Conservation (phyloP, 768 basidiomycete species). For the Macrolepiota fuliginosa region DNA sequence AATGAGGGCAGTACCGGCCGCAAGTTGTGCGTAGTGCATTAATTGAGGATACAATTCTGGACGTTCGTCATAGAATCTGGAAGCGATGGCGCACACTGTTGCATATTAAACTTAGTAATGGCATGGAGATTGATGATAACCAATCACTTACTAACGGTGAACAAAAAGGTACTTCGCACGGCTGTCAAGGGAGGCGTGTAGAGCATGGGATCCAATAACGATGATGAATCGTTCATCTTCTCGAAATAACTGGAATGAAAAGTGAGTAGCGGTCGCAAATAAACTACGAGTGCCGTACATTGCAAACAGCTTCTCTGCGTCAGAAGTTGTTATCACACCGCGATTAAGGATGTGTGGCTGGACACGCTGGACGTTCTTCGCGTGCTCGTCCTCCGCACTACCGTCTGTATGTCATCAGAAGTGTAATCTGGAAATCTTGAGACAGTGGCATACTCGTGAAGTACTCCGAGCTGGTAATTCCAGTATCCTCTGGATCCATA, state of each 20-base stretch:
- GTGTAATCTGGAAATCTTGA: background rate
- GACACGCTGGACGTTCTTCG: conserved; percentile 41
- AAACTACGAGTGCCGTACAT: conserved; percentile 42
- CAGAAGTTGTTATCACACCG: conserved; percentile 58
- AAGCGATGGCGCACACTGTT: conserved; percentile 84
- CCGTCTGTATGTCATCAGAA: background rate
- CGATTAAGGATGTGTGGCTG: conserved; percentile 64
- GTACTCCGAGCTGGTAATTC: conserved; percentile 67
- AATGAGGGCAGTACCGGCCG: conserved; percentile 76
- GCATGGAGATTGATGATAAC: background rate
- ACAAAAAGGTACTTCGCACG: conserved; percentile 85
- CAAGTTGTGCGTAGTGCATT: conserved; percentile 74
- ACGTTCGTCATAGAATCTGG: conserved; percentile 72
- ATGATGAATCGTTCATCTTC: conserved; percentile 76
- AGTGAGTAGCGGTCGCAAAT: conserved; percentile 11
- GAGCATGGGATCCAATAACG: conserved; percentile 75
- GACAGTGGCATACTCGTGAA: conserved; percentile 58
- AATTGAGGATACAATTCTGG: conserved; percentile 66
- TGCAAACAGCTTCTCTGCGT: conserved; percentile 71
- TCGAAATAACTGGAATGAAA: conserved; percentile 58
- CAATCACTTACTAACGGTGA: conserved; percentile 75
- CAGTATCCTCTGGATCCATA: conserved; percentile 43
- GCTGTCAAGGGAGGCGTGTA: conserved; percentile 83
- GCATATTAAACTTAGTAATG: background rate
- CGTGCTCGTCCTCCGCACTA: conserved; percentile 19